A percentile compares a stretch with the other conserved stretches of the same genome.
Evolutionary conservation across 345 rosid species (phyloP).

Genomic region (Eucalyptus sp.): DNA sequence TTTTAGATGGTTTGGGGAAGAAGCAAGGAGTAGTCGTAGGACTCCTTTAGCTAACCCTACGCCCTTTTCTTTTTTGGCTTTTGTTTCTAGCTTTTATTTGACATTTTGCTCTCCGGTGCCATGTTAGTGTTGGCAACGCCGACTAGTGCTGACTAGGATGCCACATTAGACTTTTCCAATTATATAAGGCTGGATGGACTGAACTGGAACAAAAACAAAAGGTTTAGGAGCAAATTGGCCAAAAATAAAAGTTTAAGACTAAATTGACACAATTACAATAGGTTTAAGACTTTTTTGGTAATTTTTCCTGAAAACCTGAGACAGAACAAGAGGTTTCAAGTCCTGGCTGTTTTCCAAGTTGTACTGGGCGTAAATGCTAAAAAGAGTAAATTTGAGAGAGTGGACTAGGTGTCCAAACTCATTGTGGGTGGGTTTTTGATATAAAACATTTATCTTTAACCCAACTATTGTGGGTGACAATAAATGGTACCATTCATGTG

Average conservation of each 20-base stretch:
- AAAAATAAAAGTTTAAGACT: neutral
- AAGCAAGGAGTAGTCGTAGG: too few relatives aligned
- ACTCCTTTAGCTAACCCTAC: too few relatives aligned
- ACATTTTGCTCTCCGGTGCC: neutral
- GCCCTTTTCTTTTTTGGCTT: too few relatives aligned
- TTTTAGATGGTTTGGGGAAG: neutral
- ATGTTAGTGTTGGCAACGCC: neutral
- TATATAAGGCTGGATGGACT: neutral
- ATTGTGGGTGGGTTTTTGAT: neutral
- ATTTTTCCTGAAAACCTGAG: rapidly evolving
- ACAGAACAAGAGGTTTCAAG: neutral
- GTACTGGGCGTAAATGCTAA: neutral
- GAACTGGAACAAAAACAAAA: neutral
- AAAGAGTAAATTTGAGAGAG: neutral
- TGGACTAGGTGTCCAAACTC: neutral
- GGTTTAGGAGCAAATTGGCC: too few relatives aligned
- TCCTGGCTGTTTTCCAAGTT: neutral
- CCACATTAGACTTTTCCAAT: neutral
- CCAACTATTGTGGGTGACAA: neutral
- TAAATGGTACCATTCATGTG: neutral
- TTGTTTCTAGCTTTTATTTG: neutral
- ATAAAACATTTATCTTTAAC: neutral
- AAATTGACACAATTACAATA: neutral
- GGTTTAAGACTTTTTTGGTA: rapidly evolving
- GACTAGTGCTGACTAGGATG: neutral